Evolutionary conservation across 2,329 filamentous ascomycete genomes (phyloP).

Genomic region (Lachnellula arida): DNA sequence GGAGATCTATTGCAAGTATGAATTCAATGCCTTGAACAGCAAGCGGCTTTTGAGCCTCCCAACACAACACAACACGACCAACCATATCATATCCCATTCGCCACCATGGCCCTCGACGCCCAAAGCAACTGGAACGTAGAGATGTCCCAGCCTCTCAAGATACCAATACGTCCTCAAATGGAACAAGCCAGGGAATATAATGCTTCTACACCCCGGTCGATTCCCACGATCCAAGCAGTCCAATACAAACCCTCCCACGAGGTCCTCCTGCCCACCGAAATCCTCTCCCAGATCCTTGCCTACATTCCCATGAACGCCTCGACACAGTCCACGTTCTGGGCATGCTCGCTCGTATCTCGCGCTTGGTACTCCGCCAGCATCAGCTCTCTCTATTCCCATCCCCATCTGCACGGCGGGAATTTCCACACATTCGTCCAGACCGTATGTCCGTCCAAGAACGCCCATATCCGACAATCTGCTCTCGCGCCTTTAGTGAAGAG

Average conservation of each 20-base stretch:
- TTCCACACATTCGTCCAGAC: constrained; percentile 30
- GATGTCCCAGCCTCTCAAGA: constrained; percentile 25
- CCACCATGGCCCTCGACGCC: constrained; percentile 26
- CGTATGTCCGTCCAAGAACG: constrained; percentile 34
- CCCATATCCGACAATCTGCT: constrained; percentile 29
- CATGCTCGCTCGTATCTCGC: constrained; percentile 29
- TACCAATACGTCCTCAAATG: constrained; percentile 2
- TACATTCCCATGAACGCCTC: constrained; percentile 22
- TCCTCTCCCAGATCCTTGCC: constrained; percentile 29
- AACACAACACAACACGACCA: not conserved
- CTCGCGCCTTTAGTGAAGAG: constrained; percentile 26
- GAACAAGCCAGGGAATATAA: not conserved
- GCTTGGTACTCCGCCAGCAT: constrained; percentile 30
- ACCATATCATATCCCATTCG: not conserved
- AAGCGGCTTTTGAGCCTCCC: not conserved
- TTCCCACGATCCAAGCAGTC: too few relatives aligned
- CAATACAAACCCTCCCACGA: constrained; percentile 13
- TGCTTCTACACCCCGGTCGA: not conserved
- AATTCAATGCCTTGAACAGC: not conserved
- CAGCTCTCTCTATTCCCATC: constrained; percentile 25
- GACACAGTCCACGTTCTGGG: constrained; percentile 25
- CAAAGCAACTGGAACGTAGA: constrained; percentile 31
- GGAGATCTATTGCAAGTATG: not conserved
- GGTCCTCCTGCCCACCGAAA: constrained; percentile 29
- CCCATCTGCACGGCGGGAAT: constrained; percentile 27